Base-by-base conservation (phyloP, 1,284 basidiomycete species). In the Fomes fomentarius region DNA sequence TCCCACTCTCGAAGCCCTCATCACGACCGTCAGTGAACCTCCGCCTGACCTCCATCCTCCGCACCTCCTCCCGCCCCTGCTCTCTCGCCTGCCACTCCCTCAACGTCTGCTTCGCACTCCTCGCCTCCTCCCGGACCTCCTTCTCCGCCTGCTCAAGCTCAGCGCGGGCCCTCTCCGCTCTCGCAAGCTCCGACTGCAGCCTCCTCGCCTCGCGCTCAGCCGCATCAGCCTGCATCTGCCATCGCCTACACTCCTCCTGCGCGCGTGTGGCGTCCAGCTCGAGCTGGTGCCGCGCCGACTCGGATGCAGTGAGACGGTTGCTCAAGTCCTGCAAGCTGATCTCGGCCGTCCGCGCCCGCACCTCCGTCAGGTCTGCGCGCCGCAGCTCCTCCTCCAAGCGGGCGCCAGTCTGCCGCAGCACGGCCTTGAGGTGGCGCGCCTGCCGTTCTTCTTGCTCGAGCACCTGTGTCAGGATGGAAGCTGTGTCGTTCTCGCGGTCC, bases 381-480 rank as follows among this genome's bases (percentile, higher is more conserved):
- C 77, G 76, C 51, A 76, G 79, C 69, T 87, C 84, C 52, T 75
- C 71, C 63, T 86, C 82, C 26, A 88, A 73, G 38, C 78, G 75
- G 47, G 84, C 82, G 31, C 76, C 77, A 4, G 83, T 78, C 44
- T 70, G 72, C 50, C 77, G 76, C 24, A 88, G 74, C 30, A 84
- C 65, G 31, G 76, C 74, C 65, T 84, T 86, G 56, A 87, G 75
- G 54, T 79, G 78, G 55, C 77, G 75, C 26, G 76, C 75, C 62
- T 85, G 81, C 47, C 79, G 78, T 66, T 87, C 83, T 66, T 85
- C 83, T 57, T 87, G 84, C n/a, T 79, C 78, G 26, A 87, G 75
- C 35, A 81, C 74, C 30, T 80, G 60, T 25, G 69, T 72, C 46
- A 76, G 65, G 57, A 76, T 70, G 53, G 66, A 69, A 50, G 66